phyloP scores from a whole-genome alignment of 495 filamentous ascomycete genomes.

The Venustampulla echinocandica region DNA sequence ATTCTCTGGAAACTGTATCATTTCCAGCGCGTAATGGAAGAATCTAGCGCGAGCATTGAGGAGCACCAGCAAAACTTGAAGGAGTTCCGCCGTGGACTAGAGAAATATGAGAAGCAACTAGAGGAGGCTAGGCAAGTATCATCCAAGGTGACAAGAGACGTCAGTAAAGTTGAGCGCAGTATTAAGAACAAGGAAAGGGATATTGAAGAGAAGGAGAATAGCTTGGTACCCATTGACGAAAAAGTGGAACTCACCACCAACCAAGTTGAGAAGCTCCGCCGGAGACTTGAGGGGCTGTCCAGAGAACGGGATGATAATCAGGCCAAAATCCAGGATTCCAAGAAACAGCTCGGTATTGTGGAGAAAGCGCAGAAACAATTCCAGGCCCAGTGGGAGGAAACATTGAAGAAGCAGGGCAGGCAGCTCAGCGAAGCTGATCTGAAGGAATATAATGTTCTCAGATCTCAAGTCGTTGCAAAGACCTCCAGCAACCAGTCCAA shows the following conservation, averaged over 20 bases:
- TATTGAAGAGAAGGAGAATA: conserved; percentile 77
- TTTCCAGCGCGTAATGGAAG: conserved; percentile 87
- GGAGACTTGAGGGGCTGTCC: conserved; percentile 57
- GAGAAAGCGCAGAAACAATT: conserved; percentile 86
- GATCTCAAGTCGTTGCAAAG: conserved; percentile 77
- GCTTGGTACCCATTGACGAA: conserved; percentile 80
- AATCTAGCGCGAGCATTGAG: conserved; percentile 82
- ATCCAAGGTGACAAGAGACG: conserved; percentile 66
- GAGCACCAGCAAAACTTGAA: conserved; percentile 94
- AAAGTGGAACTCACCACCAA: conserved; percentile 77
- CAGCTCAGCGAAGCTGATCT: conserved; percentile 79
- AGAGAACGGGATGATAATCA: conserved; percentile 69
- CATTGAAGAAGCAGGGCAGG: conserved; percentile 73
- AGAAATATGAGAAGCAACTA: conserved; percentile 72
- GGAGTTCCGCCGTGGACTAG: conserved; percentile 79
- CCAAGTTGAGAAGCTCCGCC: conserved; percentile 56
- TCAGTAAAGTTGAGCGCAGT: conserved; percentile 68
- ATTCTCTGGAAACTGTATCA: conserved; percentile 96
- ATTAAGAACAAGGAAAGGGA: conserved; percentile 84
- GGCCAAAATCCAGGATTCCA: conserved; percentile 54
- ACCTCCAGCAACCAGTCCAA: conserved; percentile 75
- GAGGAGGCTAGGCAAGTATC: conserved; percentile 85
- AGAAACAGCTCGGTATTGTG: conserved; percentile 73
- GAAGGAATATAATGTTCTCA: conserved; percentile 81
- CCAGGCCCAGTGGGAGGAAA: conserved; percentile 77